Evolutionary conservation across 192 early-diverging fungal species (phyloP).

Genomic region (Umbelopsis sp.): DNA sequence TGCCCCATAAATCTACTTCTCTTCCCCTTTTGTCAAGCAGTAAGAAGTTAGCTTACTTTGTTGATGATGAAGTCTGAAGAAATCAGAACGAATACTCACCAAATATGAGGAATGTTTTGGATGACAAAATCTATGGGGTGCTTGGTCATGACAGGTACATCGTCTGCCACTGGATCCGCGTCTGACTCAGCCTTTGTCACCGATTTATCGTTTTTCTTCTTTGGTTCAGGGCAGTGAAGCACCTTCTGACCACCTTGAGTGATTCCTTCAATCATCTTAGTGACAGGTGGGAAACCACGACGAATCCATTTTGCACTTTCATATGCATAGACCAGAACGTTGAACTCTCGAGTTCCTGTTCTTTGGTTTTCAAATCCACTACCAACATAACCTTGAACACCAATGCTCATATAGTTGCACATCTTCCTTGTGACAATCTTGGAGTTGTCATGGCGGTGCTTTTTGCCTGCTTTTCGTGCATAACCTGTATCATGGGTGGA

Average conservation of each 20-base stretch:
- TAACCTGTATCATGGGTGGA: constrained; percentile 62
- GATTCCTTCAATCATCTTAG: constrained; percentile 61
- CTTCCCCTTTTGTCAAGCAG: constrained; percentile 46
- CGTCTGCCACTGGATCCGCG: constrained; percentile 29
- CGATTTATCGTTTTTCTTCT: constrained; percentile 38
- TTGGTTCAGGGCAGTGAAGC: constrained; percentile 42
- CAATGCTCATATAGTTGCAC: constrained; percentile 75
- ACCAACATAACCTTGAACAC: constrained; percentile 74
- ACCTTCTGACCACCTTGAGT: constrained; percentile 52
- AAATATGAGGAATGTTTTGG: constrained; percentile 74
- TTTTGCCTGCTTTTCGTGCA: constrained; percentile 62
- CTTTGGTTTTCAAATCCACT: constrained; percentile 71
- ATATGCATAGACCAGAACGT: constrained; percentile 66
- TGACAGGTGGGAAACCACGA: constrained; percentile 63
- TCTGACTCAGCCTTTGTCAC: constrained; percentile 41
- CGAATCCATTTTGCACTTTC: constrained; percentile 67
- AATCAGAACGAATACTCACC: constrained; percentile 31
- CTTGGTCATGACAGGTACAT: constrained; percentile 53
- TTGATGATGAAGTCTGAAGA: neutral
- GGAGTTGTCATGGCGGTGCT: constrained; percentile 32
- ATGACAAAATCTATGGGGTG: constrained; percentile 72
- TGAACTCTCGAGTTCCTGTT: constrained; percentile 63
- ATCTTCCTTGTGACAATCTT: constrained; percentile 55
- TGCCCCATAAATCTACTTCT: constrained; percentile 71
- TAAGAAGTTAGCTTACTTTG: neutral